phyloP scores from a whole-genome alignment of 768 basidiomycete genomes.

The Fomitopsis pulvina region DNA sequence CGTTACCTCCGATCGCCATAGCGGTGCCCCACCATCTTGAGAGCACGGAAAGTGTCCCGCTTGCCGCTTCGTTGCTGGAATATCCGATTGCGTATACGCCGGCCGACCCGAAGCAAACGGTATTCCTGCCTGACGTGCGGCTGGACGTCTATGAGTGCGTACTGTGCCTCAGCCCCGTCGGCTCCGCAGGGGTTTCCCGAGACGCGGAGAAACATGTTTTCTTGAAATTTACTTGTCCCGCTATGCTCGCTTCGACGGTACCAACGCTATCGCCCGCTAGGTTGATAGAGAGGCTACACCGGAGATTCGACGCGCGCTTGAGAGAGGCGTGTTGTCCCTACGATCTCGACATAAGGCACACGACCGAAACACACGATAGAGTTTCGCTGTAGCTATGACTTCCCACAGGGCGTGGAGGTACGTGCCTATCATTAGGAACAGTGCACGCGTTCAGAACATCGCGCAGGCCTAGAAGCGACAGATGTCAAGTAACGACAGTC shows the following conservation, averaged over 20 bases:
- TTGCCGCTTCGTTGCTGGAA: constrained; percentile 54
- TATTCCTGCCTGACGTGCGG: constrained; percentile 36
- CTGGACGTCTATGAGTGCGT: constrained; percentile 46
- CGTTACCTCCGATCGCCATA: constrained; percentile 22
- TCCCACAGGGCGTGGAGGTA: background rate
- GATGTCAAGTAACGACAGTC: background rate
- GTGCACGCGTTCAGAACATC: background rate
- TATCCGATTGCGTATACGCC: constrained; percentile 53
- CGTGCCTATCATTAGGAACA: background rate
- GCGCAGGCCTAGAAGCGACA: background rate
- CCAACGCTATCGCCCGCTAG: constrained; percentile 13
- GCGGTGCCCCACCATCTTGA: constrained; percentile 7
- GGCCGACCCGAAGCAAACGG: constrained; percentile 18
- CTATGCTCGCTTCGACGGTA: constrained; percentile 11
- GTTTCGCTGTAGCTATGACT: constrained; percentile 34
- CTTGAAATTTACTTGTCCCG: constrained; percentile 55
- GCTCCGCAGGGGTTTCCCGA: background rate
- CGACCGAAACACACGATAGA: constrained; percentile 33
- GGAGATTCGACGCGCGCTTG: constrained; percentile 30
- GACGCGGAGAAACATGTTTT: constrained; percentile 27
- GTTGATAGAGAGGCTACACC: constrained; percentile 25
- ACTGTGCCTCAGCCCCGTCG: constrained; percentile 15
- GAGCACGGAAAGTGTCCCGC: constrained; percentile 32
- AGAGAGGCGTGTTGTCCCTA: constrained; percentile 15
- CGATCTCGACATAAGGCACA: constrained; percentile 25